Base-by-base conservation (phyloP, 257 asterid genomes). In the Nicotiana undulata region DNA sequence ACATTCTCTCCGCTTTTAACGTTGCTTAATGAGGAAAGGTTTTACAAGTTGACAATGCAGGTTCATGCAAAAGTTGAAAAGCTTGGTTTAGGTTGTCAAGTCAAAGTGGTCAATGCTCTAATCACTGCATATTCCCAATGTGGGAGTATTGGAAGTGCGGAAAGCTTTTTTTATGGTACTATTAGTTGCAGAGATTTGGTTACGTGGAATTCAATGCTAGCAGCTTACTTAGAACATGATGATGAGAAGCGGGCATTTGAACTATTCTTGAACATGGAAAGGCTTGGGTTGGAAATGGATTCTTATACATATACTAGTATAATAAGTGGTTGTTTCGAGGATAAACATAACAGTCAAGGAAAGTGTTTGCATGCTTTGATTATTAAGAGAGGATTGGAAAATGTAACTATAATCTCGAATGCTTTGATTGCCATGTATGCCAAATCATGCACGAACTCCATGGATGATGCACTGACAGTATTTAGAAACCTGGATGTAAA, bases 171-270 rank as follows among this genome's bases (percentile, higher is more conserved):
- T 81, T 85, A 81, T 87, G 58, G 82, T 81, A 86, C 91, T 59
- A 80, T 80, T 74, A 89, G 89, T 44, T 85, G 70, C 65, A 86
- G 92, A 20, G 97, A 94, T 85, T 83, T 93, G 37, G 95, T 90
- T 77, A 87, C 96, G 9, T 93, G 97, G 97, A 94, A 94, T 85
- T 90, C 98, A 9, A 91, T 91, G 91, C 83, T 91, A 75, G 94
- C 94, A 10, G 97, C 96, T 82, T 91, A 87, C 83, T 63, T 90
- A 68, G 92, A 89, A 61, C 89, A 82, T 81, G 88, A 81, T 75
- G 66, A 81, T 76, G 87, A 55, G 75, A 82, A 80, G 53, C 82
- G 77, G 72, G 97, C 93, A 44, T 89, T 91, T 81, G 59, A 75
- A 26, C 85, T 91, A 80, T 93, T 93, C 90, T 74, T 84, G 28